Conservation (phyloP, 768 basidiomycete species). For the Pluteus cervinus region DNA sequence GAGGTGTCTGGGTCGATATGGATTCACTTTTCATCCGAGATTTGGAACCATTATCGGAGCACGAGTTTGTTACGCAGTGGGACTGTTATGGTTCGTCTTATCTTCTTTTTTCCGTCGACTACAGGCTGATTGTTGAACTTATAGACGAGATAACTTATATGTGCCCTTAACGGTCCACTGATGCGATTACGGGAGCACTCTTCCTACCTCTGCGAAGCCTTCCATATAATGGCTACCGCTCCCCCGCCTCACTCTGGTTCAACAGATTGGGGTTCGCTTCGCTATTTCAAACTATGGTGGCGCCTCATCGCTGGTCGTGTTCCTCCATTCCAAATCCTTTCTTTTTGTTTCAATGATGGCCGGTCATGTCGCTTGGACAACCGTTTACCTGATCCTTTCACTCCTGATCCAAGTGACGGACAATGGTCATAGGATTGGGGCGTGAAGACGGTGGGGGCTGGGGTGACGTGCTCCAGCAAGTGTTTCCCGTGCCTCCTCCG, state of each 20-base stretch:
- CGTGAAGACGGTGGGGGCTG: conserved; percentile 57
- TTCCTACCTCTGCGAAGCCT: conserved; percentile 95
- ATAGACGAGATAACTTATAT: no score
- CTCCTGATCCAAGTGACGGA: conserved; percentile 42
- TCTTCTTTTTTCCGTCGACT: not conserved
- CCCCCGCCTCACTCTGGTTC: conserved; percentile 68
- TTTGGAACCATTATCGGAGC: conserved; percentile 79
- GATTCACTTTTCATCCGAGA: conserved; percentile 89
- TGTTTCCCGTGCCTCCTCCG: no score
- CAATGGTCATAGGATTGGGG: conserved; percentile 64
- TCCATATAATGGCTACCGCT: conserved; percentile 81
- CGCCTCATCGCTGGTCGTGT: conserved; percentile 66
- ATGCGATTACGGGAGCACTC: conserved; percentile 91
- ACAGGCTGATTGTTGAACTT: conserved; percentile 33
- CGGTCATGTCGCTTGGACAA: conserved; percentile 91
- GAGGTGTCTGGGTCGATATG: conserved; percentile 98
- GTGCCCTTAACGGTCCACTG: conserved; percentile 86
- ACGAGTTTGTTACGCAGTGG: conserved; percentile 98
- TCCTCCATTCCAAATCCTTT: conserved; percentile 86
- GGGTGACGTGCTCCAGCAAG: conserved; percentile 55
- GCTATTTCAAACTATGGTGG: conserved; percentile 90
- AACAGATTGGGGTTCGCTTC: conserved; percentile 90
- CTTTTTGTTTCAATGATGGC: conserved; percentile 93
- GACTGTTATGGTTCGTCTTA: conserved; percentile 90
- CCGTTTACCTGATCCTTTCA: conserved; percentile 89